phyloP scores from a whole-genome alignment of 192 early-diverging fungal species.

The Umbelopsis ramanniana region DNA sequence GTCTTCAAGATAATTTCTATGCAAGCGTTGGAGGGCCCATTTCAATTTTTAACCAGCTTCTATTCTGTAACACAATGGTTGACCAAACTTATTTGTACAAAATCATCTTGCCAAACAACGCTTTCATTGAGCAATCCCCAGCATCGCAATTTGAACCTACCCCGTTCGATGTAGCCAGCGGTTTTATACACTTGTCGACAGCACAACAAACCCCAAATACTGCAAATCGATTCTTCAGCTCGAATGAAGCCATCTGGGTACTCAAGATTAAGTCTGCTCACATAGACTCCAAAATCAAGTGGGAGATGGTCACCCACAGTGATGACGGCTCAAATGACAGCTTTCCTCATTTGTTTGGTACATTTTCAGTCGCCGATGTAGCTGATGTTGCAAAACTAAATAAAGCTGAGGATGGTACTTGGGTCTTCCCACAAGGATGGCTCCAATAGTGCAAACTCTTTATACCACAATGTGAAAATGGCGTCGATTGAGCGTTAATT shows the following conservation, averaged over 20 bases:
- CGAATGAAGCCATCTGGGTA: conserved; percentile 17
- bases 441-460: neutral
- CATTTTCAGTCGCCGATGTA: neutral
- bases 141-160: conserved; percentile 5
- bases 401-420: neutral
- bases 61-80: neutral
- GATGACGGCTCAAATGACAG: conserved; percentile 4
- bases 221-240: conserved; percentile 16
- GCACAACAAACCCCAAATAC: conserved; percentile 16
- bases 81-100: conserved; percentile 14
- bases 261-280: conserved; percentile 11
- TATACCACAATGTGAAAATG: neutral
- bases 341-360: conserved; percentile 22
- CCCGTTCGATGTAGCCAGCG: conserved; percentile 20
- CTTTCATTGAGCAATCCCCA: neutral
- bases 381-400: conserved; percentile 20
- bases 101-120: conserved; percentile 9
- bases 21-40: neutral
- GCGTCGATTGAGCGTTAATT: no score
- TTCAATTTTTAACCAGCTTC: neutral
- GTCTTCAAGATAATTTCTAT: neutral
- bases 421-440: conserved; percentile 21
- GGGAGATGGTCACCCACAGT: conserved; percentile 20
- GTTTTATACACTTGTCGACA: conserved; percentile 19
- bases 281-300: conserved; percentile 10